Percentiles rank a stretch among this genome's conserved stretches.
Conservation (phyloP, 768 basidiomycete genomes). For the Sarcodon sp. region DNA sequence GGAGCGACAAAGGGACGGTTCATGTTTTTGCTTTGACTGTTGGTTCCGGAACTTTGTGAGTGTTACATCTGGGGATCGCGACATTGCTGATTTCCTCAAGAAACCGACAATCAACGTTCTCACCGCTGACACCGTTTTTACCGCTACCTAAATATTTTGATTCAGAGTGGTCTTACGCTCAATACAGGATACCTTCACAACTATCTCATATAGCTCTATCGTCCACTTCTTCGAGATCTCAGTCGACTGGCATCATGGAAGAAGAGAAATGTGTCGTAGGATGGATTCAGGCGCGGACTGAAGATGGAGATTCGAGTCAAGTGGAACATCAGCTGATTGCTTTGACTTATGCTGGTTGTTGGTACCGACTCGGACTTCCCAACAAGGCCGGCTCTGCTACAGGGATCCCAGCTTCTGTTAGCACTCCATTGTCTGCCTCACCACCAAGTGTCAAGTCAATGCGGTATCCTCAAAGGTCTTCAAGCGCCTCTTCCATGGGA, state of each 20-base stretch:
- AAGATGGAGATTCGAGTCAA: slow-evolving; percentile 20
- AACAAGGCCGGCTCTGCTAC: slow-evolving; percentile 15
- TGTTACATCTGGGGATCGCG: slow-evolving; percentile 8
- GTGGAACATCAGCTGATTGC: slow-evolving; percentile 70
- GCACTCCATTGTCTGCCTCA: slow-evolving; percentile 18
- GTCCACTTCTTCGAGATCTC: slow-evolving; percentile 42
- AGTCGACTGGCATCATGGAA: slow-evolving; percentile 50
- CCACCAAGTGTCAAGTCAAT: slow-evolving; percentile 29
- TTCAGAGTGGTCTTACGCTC: slow-evolving; percentile 95
- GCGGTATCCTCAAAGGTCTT: slow-evolving; percentile 27
- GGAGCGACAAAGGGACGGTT: slow-evolving; percentile 93
- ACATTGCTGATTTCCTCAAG: slow-evolving; percentile 22
- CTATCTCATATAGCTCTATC: slow-evolving; percentile 73
- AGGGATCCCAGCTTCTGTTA: slow-evolving; percentile 8
- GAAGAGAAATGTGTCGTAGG: slow-evolving; percentile 81
- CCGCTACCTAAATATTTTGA: slow-evolving; percentile 85
- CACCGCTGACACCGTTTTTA: slow-evolving; percentile 66
- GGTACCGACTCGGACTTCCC: slow-evolving; percentile 75
- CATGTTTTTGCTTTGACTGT: slow-evolving; percentile 70
- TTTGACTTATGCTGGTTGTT: slow-evolving; percentile 81
- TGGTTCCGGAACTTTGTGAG: slow-evolving; percentile 54
- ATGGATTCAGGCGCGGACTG: slow-evolving; percentile 52
- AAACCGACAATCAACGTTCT: slow-evolving; percentile 78
- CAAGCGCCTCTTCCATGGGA: slow-evolving; percentile 40
- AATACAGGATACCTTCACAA: slow-evolving; percentile 80